Evolutionary conservation across 345 rosid species (phyloP).

Genomic region (Salix viminalis): DNA sequence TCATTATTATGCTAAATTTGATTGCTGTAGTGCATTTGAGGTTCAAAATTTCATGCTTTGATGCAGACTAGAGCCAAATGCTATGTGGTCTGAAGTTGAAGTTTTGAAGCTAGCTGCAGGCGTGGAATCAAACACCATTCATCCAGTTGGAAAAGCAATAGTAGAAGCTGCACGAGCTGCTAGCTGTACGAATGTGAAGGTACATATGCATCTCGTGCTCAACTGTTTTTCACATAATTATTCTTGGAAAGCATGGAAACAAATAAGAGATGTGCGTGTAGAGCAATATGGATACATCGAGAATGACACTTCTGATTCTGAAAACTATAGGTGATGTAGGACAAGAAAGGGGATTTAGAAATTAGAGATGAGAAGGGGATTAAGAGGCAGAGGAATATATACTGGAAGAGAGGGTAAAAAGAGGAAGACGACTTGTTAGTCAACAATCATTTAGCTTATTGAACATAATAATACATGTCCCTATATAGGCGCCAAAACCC

Average conservation of each 20-base stretch:
- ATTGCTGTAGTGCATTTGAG: conserved; percentile 1
- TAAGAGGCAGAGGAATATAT: no score
- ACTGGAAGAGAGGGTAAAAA: no score
- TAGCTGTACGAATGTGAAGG: conserved; percentile 51
- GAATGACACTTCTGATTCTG: not conserved
- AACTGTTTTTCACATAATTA: not conserved
- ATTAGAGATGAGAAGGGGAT: no score
- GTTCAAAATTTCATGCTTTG: conserved; percentile 17
- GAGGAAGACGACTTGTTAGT: no score
- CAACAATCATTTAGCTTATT: no score
- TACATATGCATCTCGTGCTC: conserved; percentile 14
- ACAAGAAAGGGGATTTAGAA: not conserved
- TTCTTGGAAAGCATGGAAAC: not conserved
- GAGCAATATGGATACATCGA: not conserved
- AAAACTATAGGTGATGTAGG: not conserved
- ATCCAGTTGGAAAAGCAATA: conserved; percentile 95
- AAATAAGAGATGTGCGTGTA: not conserved
- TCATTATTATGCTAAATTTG: not conserved
- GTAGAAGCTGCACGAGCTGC: conserved; percentile 68
- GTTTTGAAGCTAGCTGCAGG: conserved; percentile 79
- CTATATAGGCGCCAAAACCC: no score
- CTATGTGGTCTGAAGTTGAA: conserved; percentile 59
- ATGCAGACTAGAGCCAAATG: conserved; percentile 41
- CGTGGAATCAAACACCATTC: conserved; percentile 86
- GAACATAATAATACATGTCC: no score